Evolutionary conservation across 805 yeast genomes (phyloP), one percentile per base, ranked within the genome.

Genomic region (Priceomyces haplophilus): DNA sequence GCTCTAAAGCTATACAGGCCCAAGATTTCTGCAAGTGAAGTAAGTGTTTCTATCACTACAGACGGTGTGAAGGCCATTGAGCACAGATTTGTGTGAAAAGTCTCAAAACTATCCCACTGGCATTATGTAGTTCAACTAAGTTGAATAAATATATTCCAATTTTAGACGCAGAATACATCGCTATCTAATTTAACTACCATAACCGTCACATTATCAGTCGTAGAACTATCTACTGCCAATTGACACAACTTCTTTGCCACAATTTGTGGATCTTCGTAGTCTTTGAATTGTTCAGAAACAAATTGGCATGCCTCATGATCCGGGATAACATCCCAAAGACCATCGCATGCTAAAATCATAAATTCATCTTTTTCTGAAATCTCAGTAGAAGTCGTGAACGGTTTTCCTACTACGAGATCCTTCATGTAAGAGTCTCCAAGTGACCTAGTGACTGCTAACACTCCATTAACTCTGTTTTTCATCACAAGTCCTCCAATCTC

Each of bases 381-480:
- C 54, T 82, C 88, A 1, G 95, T 88, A 36, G 88, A 80, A 0
- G 98, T 88, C 0, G 99, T 91, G 58, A 84, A 91, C 1, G 99
- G 99, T 42, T 82, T 80, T 0, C 97, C 96, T 24, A 88, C 80
- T 15, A 91, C 97, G 44, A 87, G 69, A 40, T 83, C 85, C 60
- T 91, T 95, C 80, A 91, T 84, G 61, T 88, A 90, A n/a, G 83
- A 75, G 60, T 91, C 98, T 15, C 99, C 99, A 34, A 91, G 70
- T 1, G 98, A 85, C 48, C 99, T 72, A 2, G 97, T 88, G 8
- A 91, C 96, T 0, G 98, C 98, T 38, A 93, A 73, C 62, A 91
- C 89, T 3, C 98, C 99, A 61, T 91, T 93, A 19, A 91, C 99
- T 53, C 99, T 76, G 47, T 88, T 85, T 55, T 88, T 88, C 77